A percentile compares a stretch with the other conserved stretches of the same genome.
phyloP scores from a whole-genome alignment of 2,329 filamentous ascomycete species.

The Fusarium humuli region DNA sequence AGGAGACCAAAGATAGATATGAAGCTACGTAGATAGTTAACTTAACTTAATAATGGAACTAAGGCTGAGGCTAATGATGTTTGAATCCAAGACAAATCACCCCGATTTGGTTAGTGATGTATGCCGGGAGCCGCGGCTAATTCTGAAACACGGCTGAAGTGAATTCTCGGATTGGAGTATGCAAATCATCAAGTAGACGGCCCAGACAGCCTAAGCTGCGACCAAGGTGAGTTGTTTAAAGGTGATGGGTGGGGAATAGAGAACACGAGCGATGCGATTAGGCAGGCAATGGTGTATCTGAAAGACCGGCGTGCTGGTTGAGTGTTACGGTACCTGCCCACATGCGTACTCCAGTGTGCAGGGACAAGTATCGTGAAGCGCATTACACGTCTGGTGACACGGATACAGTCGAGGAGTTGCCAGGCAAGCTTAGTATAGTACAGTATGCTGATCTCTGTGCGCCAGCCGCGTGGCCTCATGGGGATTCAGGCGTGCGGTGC shows the following conservation, averaged over 20 bases:
- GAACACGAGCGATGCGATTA: conserved; percentile 2
- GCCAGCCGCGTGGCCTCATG: conserved; percentile 21
- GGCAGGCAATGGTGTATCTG: background rate
- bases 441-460: conserved; percentile 6
- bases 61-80: conserved; percentile 21
- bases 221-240: background rate
- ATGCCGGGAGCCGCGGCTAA: conserved; percentile 22
- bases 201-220: background rate
- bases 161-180: conserved; percentile 14
- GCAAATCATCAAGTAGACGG: background rate
- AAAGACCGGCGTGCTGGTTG: background rate
- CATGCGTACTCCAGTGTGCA: background rate
- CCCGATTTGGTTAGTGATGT: conserved; percentile 34
- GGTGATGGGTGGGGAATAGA: background rate
- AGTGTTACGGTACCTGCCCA: background rate
- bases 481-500: background rate
- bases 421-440: background rate
- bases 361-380: background rate
- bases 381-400: conserved; percentile 1
- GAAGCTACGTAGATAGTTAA: conserved; percentile 15
- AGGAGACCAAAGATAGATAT: conserved; percentile 10
- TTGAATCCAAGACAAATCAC: conserved; percentile 24
- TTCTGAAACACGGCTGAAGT: conserved; percentile 15
- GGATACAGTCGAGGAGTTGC: background rate
- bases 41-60: conserved; percentile 17